These are phyloP conservation scores for Pseudopithomyces maydicus DNA, from an alignment of 2,329 filamentous ascomycete species.

Conservation along the genomic window DNA sequence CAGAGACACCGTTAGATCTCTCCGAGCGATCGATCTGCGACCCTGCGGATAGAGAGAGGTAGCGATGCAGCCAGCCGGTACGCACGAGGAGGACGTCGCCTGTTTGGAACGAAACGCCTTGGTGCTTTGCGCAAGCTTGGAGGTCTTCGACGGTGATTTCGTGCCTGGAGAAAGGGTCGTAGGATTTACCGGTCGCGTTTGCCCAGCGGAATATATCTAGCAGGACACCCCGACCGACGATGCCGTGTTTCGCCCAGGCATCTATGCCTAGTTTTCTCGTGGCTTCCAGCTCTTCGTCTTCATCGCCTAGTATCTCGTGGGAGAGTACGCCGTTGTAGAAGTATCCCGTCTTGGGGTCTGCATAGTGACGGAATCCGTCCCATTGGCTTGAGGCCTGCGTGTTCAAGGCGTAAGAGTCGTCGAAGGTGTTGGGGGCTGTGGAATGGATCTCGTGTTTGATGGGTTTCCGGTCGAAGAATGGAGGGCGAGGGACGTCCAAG, in stretches of 20 bases:
- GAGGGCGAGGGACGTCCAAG: constrained; percentile 57
- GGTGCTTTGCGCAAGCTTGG: constrained; percentile 20
- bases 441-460: constrained; percentile 50
- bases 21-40: constrained; percentile 15
- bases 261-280: constrained; percentile 31
- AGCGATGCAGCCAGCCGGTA: constrained; percentile 28
- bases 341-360: constrained; percentile 27
- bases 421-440: constrained; percentile 23
- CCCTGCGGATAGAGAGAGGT: constrained; percentile 13
- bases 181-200: constrained; percentile 15
- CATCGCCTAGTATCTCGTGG: constrained; percentile 29
- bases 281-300: constrained; percentile 22
- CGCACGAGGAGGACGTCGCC: constrained; percentile 41
- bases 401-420: constrained; percentile 32
- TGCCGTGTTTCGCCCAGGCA: constrained; percentile 59
- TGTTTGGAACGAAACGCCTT: constrained; percentile 23
- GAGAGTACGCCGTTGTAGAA: constrained; percentile 40
- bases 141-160: constrained; percentile 25
- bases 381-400: constrained; percentile 41
- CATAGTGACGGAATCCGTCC: constrained; percentile 46
- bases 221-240: constrained; percentile 61
- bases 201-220: constrained; percentile 55
- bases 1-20: neutral
- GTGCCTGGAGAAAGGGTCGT: constrained; percentile 27
- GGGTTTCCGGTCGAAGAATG: constrained; percentile 61